Base-by-base conservation (phyloP, 1,139 yeast genomes). In the Blastobotrys elegans region DNA sequence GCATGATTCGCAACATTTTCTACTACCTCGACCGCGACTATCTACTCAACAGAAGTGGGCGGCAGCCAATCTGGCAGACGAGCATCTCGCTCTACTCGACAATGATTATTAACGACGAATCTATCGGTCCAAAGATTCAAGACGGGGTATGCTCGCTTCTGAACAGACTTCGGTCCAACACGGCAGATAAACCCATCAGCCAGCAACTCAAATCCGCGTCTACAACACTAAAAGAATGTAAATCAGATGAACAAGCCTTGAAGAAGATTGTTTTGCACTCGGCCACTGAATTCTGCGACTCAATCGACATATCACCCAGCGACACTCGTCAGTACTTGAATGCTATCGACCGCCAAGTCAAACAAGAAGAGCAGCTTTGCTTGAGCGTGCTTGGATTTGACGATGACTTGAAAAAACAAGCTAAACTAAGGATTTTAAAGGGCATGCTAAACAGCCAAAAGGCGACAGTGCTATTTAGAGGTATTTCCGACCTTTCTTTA, bases 21-120 rank as follows among this genome's bases (percentile, higher is more conserved):
- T 59, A 65, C 29, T 68, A 65, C 46, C 57, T 70, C 22, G 73
- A 70, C 46, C 57, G 71, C 41, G 65, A 67, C 4, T 70, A 65
- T 50, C 52, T 69, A 7, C 50, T 66, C 10, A 37, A 44, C 37
- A 16, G 40, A 16, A 26, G 33, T 18, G 61, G 66, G 1, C 58
- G 61, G 52, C 48, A 49, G 30, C 55, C 67, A 1, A 54, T 67
- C 11, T 51, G 53, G 49, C 61, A 58, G 17, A 51, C 56, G 6
- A 59, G 62, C 6, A 45, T 58, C 17, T 40, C 37, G 5, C 46
- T 54, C 38, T 60, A 57, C 33, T 51, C 56, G 7, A 44, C 34
- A 2, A 4, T n/a, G 3, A 14, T 42, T 4, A 29, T 35, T 13
- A 42, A 42, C 24, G 40, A 34, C n/a, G 14, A 10, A 11, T 8